Percentiles rank a stretch among this genome's conserved stretches.
Evolutionary conservation across 495 filamentous ascomycete species (phyloP).

Genomic region (Tricharina praecox): DNA sequence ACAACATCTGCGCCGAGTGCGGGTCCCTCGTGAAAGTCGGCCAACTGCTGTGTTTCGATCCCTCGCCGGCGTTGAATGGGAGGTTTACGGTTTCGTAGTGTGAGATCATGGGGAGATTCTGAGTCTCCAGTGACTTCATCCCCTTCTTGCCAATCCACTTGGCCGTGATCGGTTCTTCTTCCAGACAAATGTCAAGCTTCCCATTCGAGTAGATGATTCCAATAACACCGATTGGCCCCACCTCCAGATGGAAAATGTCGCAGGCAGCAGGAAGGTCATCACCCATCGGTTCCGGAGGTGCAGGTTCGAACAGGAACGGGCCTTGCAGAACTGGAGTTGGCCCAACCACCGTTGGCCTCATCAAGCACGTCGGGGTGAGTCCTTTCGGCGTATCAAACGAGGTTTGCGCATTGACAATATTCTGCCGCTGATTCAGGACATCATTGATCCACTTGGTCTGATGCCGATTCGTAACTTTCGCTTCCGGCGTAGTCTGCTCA

Average conservation of each 20-base stretch:
- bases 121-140: background rate
- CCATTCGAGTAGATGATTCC: constrained; percentile 22
- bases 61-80: background rate
- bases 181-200: constrained; percentile 23
- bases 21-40: constrained; percentile 21
- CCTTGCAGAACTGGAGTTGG: constrained; percentile 20
- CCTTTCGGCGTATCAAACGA: constrained; percentile 10
- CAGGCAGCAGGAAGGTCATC: constrained; percentile 18
- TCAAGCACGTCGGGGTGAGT: constrained; percentile 14
- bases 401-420: constrained; percentile 1
- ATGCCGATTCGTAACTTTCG: constrained; percentile 16
- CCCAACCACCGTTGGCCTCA: constrained; percentile 13
- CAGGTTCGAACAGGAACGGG: constrained; percentile 24
- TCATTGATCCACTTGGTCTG: constrained; percentile 27
- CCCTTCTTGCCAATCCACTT: constrained; percentile 22
- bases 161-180: constrained; percentile 18
- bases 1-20: constrained; percentile 16
- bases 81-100: constrained; percentile 22
- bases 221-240: constrained; percentile 16
- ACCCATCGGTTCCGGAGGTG: constrained; percentile 15
- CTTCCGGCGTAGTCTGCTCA: constrained; percentile 12
- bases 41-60: constrained; percentile 14
- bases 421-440: constrained; percentile 19
- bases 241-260: constrained; percentile 25
- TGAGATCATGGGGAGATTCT: constrained; percentile 19